These are phyloP conservation scores for Aspergillus leporis DNA, from an alignment of 495 filamentous ascomycete genomes.

Conservation along the genomic window DNA sequence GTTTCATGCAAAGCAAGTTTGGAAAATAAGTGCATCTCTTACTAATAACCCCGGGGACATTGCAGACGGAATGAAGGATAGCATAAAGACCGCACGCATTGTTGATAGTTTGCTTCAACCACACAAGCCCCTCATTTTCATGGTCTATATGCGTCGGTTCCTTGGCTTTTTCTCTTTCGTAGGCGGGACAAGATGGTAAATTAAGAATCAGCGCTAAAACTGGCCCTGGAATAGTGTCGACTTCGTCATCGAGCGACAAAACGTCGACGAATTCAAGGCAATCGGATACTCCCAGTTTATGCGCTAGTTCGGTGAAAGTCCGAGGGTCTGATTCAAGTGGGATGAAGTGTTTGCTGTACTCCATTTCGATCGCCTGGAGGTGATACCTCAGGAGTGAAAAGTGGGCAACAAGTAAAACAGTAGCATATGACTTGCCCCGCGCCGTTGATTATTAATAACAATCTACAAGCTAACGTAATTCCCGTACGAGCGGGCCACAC, in stretches of 20 bases:
- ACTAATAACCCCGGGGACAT: slow-evolving; percentile 4
- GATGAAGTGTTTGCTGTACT: slow-evolving; percentile 9
- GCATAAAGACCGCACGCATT: slow-evolving; percentile 8
- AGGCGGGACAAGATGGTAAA: slow-evolving; percentile 6
- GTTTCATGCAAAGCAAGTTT: background rate
- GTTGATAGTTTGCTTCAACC: slow-evolving; percentile 7
- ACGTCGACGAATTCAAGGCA: slow-evolving; percentile 6
- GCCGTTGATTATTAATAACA: too few relatives aligned
- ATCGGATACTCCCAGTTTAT: background rate
- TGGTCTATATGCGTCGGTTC: background rate
- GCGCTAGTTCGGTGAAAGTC: slow-evolving; percentile 6
- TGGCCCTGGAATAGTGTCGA: background rate
- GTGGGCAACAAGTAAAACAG: too few relatives aligned
- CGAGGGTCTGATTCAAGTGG: slow-evolving; percentile 7
- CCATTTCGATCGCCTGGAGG: background rate
- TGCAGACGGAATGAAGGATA: slow-evolving; percentile 7
- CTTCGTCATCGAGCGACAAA: slow-evolving; percentile 4
- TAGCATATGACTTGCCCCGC: too few relatives aligned
- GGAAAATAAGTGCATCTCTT: background rate
- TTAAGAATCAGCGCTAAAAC: slow-evolving; percentile 9
- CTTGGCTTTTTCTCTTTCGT: slow-evolving; percentile 1
- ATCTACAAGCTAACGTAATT: too few relatives aligned
- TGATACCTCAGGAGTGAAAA: too few relatives aligned
- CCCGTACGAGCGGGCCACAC: too few relatives aligned
- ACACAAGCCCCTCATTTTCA: background rate